These are phyloP conservation scores for Spongospora subterranea DNA, from an alignment of 208 protist genomes.

Conservation along the genomic window DNA sequence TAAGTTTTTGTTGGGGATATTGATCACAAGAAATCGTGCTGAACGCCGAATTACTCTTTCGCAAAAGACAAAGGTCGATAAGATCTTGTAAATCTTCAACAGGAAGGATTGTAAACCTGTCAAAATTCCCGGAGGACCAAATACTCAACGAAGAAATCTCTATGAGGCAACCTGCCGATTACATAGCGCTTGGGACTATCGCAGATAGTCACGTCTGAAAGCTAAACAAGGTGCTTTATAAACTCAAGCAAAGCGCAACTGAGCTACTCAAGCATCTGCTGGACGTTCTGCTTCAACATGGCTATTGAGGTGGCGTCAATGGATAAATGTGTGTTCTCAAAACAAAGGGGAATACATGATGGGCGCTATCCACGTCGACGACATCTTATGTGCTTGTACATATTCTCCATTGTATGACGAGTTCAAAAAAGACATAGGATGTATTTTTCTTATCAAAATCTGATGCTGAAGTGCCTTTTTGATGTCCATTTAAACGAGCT, in stretches of 20 bases:
- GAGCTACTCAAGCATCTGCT: not conserved
- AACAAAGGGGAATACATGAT: not conserved
- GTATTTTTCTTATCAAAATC: not conserved
- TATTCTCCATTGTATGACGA: not conserved
- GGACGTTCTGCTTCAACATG: no score
- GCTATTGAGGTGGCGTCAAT: no score
- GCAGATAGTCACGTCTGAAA: not conserved
- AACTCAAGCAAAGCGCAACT: not conserved
- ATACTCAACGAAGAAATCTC: not conserved
- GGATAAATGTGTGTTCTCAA: no score
- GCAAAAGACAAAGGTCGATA: not conserved
- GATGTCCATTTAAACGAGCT: slow-evolving; percentile 38
- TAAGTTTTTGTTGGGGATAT: slow-evolving; percentile 19
- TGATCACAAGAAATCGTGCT: not conserved
- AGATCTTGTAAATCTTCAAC: slow-evolving; percentile 11
- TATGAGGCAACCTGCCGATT: not conserved
- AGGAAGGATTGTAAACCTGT: slow-evolving; percentile 8
- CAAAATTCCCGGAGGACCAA: not conserved
- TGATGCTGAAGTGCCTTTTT: not conserved
- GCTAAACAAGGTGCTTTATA: not conserved
- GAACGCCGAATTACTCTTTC: not conserved
- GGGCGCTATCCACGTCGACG: not conserved
- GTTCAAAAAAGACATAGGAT: not conserved
- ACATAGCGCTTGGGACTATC: not conserved
- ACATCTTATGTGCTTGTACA: no score